A percentile compares a stretch with the other conserved stretches of the same genome.
phyloP scores from a whole-genome alignment of 2,329 filamentous ascomycete genomes.

The Gremmenia infestans region DNA sequence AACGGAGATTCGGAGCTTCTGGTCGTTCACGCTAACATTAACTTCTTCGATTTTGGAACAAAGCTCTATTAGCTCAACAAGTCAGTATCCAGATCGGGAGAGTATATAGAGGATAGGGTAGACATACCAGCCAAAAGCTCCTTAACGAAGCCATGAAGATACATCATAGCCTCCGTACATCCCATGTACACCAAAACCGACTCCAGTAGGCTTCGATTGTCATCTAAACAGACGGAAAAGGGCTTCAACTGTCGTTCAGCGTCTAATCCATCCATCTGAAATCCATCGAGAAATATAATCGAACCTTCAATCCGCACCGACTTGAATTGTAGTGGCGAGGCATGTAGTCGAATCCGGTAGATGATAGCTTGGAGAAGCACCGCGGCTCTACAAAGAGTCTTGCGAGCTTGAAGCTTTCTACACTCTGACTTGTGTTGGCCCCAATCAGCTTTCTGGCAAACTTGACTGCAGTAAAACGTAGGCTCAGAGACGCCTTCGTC shows the following conservation, averaged over 20 bases:
- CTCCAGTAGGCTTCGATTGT: background rate
- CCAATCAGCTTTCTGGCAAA: conserved; percentile 6
- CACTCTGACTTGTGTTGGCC: conserved; percentile 4
- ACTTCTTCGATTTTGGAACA: conserved; percentile 1
- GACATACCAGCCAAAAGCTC: background rate
- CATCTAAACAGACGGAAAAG: background rate
- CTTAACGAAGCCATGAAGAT: conserved; percentile 1
- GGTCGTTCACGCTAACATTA: background rate
- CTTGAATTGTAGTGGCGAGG: conserved; percentile 1
- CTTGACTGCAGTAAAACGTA: conserved; percentile 5
- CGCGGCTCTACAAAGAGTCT: background rate
- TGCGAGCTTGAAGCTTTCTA: conserved; percentile 11
- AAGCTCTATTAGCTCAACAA: background rate
- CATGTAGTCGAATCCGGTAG: background rate
- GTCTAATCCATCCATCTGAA: background rate
- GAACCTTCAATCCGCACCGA: conserved; percentile 1
- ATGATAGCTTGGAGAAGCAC: conserved; percentile 3
- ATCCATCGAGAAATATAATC: conserved; percentile 1
- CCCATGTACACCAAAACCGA: conserved; percentile 1
- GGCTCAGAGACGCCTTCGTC: conserved; percentile 3
- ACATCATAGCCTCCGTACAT: conserved; percentile 1
- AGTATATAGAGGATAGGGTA: background rate
- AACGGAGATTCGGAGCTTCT: background rate
- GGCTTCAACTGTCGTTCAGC: background rate
- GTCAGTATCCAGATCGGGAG: background rate